Conservation (phyloP, 208 protist species). For the Acanthamoeba quina region DNA sequence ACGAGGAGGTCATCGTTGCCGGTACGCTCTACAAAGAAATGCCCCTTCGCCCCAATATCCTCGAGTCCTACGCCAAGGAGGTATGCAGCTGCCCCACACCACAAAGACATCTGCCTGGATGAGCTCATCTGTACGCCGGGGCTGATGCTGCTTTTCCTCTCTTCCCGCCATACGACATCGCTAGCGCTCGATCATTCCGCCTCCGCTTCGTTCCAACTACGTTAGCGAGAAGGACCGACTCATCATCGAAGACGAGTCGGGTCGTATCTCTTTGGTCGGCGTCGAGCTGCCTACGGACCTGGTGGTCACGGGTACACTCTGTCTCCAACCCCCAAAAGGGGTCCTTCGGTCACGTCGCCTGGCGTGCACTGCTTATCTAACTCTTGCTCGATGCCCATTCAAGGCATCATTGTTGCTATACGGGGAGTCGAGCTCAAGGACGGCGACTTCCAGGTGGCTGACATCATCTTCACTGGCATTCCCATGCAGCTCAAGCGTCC, state of each 20-base stretch:
- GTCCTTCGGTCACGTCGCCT: neutral
- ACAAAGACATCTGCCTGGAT: neutral
- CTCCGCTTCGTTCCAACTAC: slow-evolving; percentile 66
- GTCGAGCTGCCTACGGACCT: neutral
- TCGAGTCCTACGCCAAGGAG: slow-evolving; percentile 82
- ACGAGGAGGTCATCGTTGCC: slow-evolving; percentile 78
- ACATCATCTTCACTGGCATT: slow-evolving; percentile 77
- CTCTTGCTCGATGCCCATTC: neutral
- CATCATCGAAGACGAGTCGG: slow-evolving; percentile 83
- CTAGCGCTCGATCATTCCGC: slow-evolving; percentile 77
- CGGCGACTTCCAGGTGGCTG: slow-evolving; percentile 78
- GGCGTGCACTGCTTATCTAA: neutral
- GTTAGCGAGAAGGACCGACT: slow-evolving; percentile 75
- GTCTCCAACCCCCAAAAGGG: no score
- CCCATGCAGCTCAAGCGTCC: slow-evolving; percentile 7
- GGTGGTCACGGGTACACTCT: slow-evolving; percentile 15
- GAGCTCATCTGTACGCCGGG: neutral
- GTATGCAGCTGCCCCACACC: neutral
- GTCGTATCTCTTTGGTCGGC: slow-evolving; percentile 79
- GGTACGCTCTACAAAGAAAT: slow-evolving; percentile 85
- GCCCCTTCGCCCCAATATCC: slow-evolving; percentile 81
- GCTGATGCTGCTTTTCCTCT: neutral
- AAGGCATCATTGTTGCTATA: slow-evolving; percentile 79
- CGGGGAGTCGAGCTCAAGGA: slow-evolving; percentile 43
- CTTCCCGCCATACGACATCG: neutral